These are phyloP conservation scores for Boletellus deceptivus DNA, from an alignment of 1,284 basidiomycete genomes.

Conservation along the genomic window DNA sequence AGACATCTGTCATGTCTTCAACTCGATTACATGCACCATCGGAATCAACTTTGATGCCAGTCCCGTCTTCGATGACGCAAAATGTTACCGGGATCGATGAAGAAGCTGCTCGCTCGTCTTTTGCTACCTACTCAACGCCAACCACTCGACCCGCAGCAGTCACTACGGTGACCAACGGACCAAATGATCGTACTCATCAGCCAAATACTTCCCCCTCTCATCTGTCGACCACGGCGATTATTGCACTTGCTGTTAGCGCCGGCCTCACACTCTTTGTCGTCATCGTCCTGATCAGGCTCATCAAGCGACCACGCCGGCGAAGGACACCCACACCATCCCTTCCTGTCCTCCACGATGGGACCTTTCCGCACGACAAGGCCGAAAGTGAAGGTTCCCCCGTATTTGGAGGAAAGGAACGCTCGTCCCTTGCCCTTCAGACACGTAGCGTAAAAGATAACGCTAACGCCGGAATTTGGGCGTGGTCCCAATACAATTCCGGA, in stretches of 20 bases:
- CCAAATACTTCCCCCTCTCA: conserved; percentile 3
- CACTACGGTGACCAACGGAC: conserved; percentile 1
- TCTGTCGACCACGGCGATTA: conserved; percentile 43
- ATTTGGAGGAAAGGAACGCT: conserved; percentile 69
- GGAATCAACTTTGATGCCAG: conserved; percentile 28
- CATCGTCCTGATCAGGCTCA: conserved; percentile 47
- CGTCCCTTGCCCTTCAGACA: conserved; percentile 43
- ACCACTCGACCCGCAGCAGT: conserved; percentile 7
- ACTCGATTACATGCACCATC: conserved; percentile 12
- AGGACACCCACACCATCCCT: conserved; percentile 61
- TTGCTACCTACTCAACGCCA: conserved; percentile 1
- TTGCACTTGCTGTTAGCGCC: conserved; percentile 58
- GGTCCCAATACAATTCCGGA: conserved; percentile 61
- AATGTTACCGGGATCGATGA: conserved; percentile 27
- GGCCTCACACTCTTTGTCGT: conserved; percentile 55
- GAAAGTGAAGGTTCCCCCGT: conserved; percentile 62
- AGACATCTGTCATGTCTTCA: conserved; percentile 3
- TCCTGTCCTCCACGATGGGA: conserved; percentile 62
- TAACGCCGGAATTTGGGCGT: conserved; percentile 48
- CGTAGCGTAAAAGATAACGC: conserved; percentile 34
- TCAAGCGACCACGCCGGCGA: conserved; percentile 47
- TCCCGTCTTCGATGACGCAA: conserved; percentile 30
- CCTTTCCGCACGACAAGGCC: conserved; percentile 43
- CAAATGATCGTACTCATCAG: conserved; percentile 7
- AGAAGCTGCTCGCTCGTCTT: conserved; percentile 16